Percentiles rank a stretch among this genome's conserved stretches.
phyloP scores from a whole-genome alignment of 2,329 filamentous ascomycete genomes.

The Pezicula carpinea region DNA sequence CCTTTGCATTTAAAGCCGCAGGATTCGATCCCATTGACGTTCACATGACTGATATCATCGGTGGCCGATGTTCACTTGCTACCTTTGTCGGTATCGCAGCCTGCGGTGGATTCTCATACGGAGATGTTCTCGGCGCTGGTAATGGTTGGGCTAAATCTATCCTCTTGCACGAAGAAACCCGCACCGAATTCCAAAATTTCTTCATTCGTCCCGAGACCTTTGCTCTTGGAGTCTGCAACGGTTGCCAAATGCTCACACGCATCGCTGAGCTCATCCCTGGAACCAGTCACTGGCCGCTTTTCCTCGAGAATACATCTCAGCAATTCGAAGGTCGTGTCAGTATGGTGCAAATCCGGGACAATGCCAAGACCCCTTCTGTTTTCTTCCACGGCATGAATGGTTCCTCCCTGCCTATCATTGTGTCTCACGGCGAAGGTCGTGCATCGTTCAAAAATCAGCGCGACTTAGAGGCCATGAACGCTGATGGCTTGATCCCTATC shows the following conservation, averaged over 20 bases:
- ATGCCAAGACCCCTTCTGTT: conserved; percentile 58
- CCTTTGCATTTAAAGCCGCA: conserved; percentile 86
- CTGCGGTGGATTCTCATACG: conserved; percentile 96
- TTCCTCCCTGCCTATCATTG: conserved; percentile 76
- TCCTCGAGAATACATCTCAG: conserved; percentile 77
- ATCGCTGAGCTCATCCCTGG: conserved; percentile 82
- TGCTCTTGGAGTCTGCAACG: conserved; percentile 91
- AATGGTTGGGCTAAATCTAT: conserved; percentile 96
- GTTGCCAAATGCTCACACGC: conserved; percentile 89
- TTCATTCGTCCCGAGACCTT: conserved; percentile 89
- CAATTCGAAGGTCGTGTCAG: conserved; percentile 86
- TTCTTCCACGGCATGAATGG: conserved; percentile 89
- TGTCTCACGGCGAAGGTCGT: conserved; percentile 87
- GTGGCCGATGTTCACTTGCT: conserved; percentile 66
- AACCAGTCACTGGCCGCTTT: conserved; percentile 77
- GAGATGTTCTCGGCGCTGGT: conserved; percentile 82
- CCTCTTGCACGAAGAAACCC: conserved; percentile 69
- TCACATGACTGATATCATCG: conserved; percentile 92
- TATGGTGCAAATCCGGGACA: conserved; percentile 76
- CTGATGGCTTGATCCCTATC: conserved; percentile 67
- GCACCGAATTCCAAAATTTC: conserved; percentile 76
- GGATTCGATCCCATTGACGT: conserved; percentile 91
- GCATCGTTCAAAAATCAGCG: conserved; percentile 61
- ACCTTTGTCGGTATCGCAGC: conserved; percentile 86
- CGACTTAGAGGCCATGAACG: conserved; percentile 50